Conservation (phyloP, 805 yeast species). For the Hanseniaspora nectarophila region DNA sequence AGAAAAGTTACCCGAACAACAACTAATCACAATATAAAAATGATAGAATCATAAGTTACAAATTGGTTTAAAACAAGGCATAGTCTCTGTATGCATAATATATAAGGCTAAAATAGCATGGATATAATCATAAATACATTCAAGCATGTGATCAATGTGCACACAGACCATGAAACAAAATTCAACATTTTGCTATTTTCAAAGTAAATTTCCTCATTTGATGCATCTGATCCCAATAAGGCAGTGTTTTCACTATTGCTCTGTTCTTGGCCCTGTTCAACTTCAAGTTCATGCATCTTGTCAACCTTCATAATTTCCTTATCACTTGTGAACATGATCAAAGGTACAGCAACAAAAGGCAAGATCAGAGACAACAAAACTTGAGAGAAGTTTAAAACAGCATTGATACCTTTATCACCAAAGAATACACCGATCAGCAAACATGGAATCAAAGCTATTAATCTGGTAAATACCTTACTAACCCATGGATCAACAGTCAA, state of each 20-base stretch:
- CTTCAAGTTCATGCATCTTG: constrained; percentile 11
- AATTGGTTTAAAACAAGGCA: too few relatives aligned
- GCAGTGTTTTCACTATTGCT: neutral
- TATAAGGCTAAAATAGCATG: neutral
- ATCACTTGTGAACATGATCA: constrained; percentile 67
- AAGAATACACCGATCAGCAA: constrained; percentile 55
- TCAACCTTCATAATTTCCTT: constrained; percentile 51
- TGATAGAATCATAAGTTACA: too few relatives aligned
- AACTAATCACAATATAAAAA: too few relatives aligned
- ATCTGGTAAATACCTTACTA: constrained; percentile 65
- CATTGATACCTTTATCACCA: constrained; percentile 73
- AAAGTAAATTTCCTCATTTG: neutral
- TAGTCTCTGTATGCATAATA: too few relatives aligned
- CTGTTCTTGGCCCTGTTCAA: constrained; percentile 10
- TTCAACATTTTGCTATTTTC: constrained; percentile 5
- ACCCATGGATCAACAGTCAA: constrained; percentile 77
- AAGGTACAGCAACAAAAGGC: constrained; percentile 82
- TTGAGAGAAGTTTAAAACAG: constrained; percentile 66
- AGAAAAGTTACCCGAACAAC: too few relatives aligned
- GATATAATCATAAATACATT: constrained; percentile 7
- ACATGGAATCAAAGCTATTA: constrained; percentile 64
- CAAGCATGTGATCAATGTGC: constrained; percentile 6
- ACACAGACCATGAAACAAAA: constrained; percentile 2
- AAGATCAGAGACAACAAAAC: constrained; percentile 69
- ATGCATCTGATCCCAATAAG: neutral